A percentile compares a stretch with the other conserved stretches of the same genome.
These are phyloP conservation scores for Globisporangium radiosum DNA, from an alignment of 352 stramenopile species.

Conservation along the genomic window DNA sequence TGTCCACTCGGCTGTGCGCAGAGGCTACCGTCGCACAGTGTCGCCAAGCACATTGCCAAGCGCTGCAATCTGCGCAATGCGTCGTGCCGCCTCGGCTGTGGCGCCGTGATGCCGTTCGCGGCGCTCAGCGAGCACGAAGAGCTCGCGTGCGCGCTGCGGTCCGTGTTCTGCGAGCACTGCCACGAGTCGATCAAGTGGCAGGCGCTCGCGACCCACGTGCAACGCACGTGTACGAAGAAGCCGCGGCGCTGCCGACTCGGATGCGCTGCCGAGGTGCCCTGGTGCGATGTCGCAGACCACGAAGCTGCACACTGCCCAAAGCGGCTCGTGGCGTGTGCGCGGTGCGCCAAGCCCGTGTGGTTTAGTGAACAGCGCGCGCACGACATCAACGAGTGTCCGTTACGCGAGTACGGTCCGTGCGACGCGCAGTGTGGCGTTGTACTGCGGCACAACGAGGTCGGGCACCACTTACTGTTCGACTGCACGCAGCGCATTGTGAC, in stretches of 20 bases:
- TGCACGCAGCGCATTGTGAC: conserved; percentile 39
- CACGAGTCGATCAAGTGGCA: conserved; percentile 22
- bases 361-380: conserved; percentile 38
- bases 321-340: conserved; percentile 42
- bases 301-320: conserved; percentile 49
- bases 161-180: conserved; percentile 51
- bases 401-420: conserved; percentile 44
- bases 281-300: conserved; percentile 20
- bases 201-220: conserved; percentile 28
- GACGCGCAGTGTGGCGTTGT: conserved; percentile 32
- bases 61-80: conserved; percentile 60
- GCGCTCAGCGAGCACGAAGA: conserved; percentile 51
- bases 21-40: conserved; percentile 25
- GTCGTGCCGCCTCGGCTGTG: conserved; percentile 52
- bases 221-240: conserved; percentile 23
- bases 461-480: conserved; percentile 48
- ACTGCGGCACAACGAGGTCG: conserved; percentile 44
- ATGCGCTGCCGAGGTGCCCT: conserved; percentile 24
- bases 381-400: conserved; percentile 34
- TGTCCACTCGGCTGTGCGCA: conserved; percentile 69
- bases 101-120: conserved; percentile 34
- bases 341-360: conserved; percentile 43
- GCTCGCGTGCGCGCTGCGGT: conserved; percentile 28
- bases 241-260: conserved; percentile 48
- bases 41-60: conserved; percentile 38